Evolutionary conservation across 148 eudicot genomes (phyloP), one percentile per base, ranked within the genome.

Genomic region (Heliamphora exappendiculata): DNA sequence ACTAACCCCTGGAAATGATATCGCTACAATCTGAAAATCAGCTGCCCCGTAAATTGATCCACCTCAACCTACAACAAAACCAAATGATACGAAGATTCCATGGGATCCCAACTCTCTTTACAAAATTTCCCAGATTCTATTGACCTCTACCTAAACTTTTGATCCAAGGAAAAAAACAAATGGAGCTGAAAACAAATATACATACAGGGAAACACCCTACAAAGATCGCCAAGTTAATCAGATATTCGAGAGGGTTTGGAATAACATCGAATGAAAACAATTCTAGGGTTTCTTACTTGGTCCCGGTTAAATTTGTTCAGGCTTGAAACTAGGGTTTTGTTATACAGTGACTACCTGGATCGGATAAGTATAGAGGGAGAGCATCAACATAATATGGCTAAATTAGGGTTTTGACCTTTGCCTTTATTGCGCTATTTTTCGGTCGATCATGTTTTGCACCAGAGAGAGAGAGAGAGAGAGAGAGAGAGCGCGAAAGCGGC

Each of bases 61-160:
- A 72, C 39, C 69, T 81, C 70, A 77, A 81, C 51, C 80, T 53
- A 71, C 65, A 65, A 13, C 24, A 37, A 63, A 80, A 54, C 68
- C 37, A 74, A 42, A 26, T 0, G 17, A 60, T 0, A 31, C 42
- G 45, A 60, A 74, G 55, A 74, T 41, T 33, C 68, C 42, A 74
- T 19, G 41, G 28, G 39, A 42, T 26, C 26, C 77, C 51, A 60
- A 58, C 13, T 41, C 37, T 60, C 66, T 57, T 39, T 49, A 42
- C 51, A 42, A 44, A 41, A 59, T 44, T 74, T 28, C 55, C 9
- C 51, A 74, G 1, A 4, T 17, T 17, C 33, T 29, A 47, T 64
- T 11, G 24, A 19, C 60, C 2, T 64, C 64, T 63, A 51, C 17
- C 26, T 44, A 53, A 66, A 51, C 57, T 28, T 28, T 55, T n/a